Conservation (phyloP, 2,329 filamentous ascomycete species). For the Alternaria brassicicola region DNA sequence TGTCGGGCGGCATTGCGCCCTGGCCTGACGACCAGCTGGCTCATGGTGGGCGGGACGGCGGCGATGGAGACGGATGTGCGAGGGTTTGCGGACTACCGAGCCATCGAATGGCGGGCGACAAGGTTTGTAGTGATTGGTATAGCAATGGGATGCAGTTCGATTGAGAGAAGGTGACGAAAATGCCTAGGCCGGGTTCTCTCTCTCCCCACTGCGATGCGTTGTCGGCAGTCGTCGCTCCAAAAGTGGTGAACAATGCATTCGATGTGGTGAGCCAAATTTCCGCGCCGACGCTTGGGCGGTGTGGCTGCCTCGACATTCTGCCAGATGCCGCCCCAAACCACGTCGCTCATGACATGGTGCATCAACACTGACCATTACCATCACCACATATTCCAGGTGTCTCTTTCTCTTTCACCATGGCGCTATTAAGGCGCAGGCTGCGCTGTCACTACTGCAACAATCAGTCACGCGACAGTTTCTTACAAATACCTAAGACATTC, state of each 20-base stretch:
- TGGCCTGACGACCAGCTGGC: slow-evolving; percentile 30
- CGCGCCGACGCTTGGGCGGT: slow-evolving; percentile 26
- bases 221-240: not conserved
- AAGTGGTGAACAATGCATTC: slow-evolving; percentile 14
- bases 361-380: not conserved
- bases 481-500: slow-evolving; percentile 32
- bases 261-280: slow-evolving; percentile 21
- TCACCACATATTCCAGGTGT: not conserved
- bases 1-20: slow-evolving; percentile 37
- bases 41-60: slow-evolving; percentile 61
- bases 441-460: slow-evolving; percentile 46
- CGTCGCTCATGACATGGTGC: slow-evolving; percentile 17
- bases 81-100: slow-evolving; percentile 34
- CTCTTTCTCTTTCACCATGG: slow-evolving; percentile 28
- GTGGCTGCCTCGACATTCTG: slow-evolving; percentile 19
- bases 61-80: slow-evolving; percentile 13
- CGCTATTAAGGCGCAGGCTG: slow-evolving; percentile 42
- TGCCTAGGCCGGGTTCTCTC: not conserved
- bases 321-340: slow-evolving; percentile 18
- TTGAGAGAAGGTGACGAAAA: not conserved
- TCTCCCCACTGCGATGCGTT: slow-evolving; percentile 1
- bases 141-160: not conserved
- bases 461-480: slow-evolving; percentile 28
- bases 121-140: not conserved
- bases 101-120: slow-evolving; percentile 24